Evolutionary conservation across 805 yeast genomes (phyloP), one percentile per base, ranked within the genome.

Genomic region (Ogataea populi-albae): DNA sequence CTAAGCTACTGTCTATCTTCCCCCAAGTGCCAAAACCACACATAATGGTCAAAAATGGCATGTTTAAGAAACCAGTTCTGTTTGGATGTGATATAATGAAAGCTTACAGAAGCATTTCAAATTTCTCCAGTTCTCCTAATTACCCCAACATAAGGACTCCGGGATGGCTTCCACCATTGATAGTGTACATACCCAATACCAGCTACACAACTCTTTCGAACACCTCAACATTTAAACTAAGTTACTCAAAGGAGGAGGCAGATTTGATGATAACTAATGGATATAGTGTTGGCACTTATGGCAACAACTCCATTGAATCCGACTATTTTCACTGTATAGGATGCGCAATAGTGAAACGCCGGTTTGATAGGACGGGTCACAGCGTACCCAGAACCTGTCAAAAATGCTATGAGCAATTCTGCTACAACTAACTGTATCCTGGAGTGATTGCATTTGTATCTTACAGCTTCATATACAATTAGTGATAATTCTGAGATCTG

Each of bases 211-310:
- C 55, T 40, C 41, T 54, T 0, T 68, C 83, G 3, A 79, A 79
- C 49, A 69, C 72, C 1, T 77, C 84, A 1, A 79, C 85, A 0
- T 79, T 79, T 54, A 72, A 75, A 44, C 54, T 75, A 32, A 66
- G 70, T 16, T 79, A 77, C 50, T 64, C 63, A 3, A 50, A 56
- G 9, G 50, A 49, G 0, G 83, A 79, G 49, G 60, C 65, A 4
- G 38, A 46, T 3, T 54, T 58, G 3, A 69, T 77, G 75, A 51
- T 77, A 19, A 50, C 59, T 25, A 78, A 77, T 45, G 82, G 83
- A 0, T 70, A 63, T 45, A 65, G 66, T 30, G 53, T 79, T 17
- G 80, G 75, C 22, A 70, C 78, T 0, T 54, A 50, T 32, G 60
- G 55, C 9, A 71, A 75, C 40, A 68, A 72, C 3, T 55, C 69